phyloP scores from a whole-genome alignment of 2,329 filamentous ascomycete species.

The Nemania sp. region DNA sequence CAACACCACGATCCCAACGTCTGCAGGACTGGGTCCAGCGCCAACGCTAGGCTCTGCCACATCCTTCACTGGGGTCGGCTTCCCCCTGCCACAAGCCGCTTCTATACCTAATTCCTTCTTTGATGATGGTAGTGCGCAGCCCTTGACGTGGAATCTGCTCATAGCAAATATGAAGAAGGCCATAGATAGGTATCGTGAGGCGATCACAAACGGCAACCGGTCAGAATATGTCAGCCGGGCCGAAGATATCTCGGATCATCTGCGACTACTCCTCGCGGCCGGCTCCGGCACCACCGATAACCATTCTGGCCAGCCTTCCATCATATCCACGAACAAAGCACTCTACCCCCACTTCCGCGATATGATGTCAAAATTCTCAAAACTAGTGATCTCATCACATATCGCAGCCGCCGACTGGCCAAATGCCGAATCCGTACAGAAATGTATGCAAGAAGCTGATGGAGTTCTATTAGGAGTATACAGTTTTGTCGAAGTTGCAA shows the following conservation, averaged over 20 bases:
- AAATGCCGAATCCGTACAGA: constrained; percentile 90
- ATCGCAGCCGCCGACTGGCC: constrained; percentile 97
- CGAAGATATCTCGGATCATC: constrained; percentile 98
- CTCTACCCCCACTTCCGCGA: constrained; percentile 97
- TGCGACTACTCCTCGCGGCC: constrained; percentile 91
- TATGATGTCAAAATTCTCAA: constrained; percentile 99
- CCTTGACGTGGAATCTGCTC: constrained; percentile 88
- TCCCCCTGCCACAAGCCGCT: constrained; percentile 68
- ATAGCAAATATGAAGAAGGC: constrained; percentile 93
- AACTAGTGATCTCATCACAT: constrained; percentile 96
- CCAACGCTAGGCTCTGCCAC: constrained; percentile 70
- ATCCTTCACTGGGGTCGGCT: constrained; percentile 70
- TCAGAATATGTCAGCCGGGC: constrained; percentile 93
- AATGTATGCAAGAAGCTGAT: constrained; percentile 97
- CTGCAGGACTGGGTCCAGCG: constrained; percentile 52
- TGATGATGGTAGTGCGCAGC: constrained; percentile 83
- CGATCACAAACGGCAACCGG: constrained; percentile 84
- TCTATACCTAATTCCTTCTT: constrained; percentile 86
- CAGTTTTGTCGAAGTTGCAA: constrained; percentile 94
- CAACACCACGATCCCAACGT: constrained; percentile 60
- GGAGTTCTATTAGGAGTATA: constrained; percentile 94
- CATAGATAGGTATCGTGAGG: constrained; percentile 89
- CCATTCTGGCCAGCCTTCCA: constrained; percentile 98
- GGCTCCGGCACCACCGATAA: constrained; percentile 98
- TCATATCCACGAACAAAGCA: constrained; percentile 97